Evolutionary conservation across 2,329 filamentous ascomycete species (phyloP), one percentile per base, ranked within the genome.

Genomic region (Ophiostoma pallidulum): DNA sequence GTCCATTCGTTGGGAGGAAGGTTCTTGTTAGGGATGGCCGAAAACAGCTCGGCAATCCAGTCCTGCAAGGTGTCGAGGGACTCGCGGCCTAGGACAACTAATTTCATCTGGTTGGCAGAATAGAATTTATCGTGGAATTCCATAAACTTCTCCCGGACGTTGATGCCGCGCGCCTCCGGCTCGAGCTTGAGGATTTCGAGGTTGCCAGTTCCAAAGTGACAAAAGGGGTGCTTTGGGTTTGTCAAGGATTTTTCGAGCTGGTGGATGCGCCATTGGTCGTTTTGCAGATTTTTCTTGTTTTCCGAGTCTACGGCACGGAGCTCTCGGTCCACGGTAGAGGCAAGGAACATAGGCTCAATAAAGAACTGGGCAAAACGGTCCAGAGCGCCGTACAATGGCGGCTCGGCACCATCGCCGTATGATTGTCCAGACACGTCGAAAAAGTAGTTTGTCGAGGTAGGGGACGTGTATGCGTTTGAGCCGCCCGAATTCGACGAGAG

Each of bases 271-370:
- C 90, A 95, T 48, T 78, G 77, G 60, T 96, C 90, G 62, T 80
- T 91, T 66, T 96, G 90, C 41, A 96, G 70, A 57, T 96, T 96
- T 75, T 96, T 96, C 75, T 95, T 95, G 69, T 96, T 94, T 65
- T 96, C 90, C 5, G 89, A 95, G 60, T 96, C 89, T 18, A 96
- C 90, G 1, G 90, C 90, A 55, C 77, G 81, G 53, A 96, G 72
- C 66, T 96, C 90, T 42, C 90, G 78, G 58, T 96, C 90, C 41
- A 96, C 66, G 0, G 89, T 92, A 54, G 81, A 87, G 46, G 84
- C 80, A 9, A 94, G 73, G 63, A 96, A 96, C 29, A 96, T 73
- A 0, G 90, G 90, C 52, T 84, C 77, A 54, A 94, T 82, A 64
- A 96, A 96, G 67, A 96, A 96, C 62, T 95, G 89, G 12, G 90